phyloP scores from a whole-genome alignment of 768 basidiomycete species.

The Royoungia palumana region DNA sequence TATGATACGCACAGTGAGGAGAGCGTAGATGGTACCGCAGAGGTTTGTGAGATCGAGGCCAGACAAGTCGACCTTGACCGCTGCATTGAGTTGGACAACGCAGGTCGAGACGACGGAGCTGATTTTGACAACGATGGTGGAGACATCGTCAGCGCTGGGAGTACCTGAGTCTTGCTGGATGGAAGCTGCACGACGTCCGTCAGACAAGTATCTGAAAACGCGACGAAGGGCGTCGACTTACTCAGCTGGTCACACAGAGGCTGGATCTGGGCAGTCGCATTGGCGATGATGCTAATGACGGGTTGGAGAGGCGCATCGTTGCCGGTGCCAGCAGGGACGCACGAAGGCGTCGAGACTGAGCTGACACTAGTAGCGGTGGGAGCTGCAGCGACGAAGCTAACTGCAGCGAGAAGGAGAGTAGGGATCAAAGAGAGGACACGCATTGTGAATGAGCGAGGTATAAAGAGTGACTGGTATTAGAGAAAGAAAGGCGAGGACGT shows the following conservation, averaged over 20 bases:
- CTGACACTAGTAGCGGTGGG: background rate
- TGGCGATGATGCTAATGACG: background rate
- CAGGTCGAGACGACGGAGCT: background rate
- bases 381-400: constrained; percentile 17
- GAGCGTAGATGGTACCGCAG: background rate
- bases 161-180: background rate
- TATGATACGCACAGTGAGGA: constrained; percentile 3
- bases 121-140: constrained; percentile 2
- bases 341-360: background rate
- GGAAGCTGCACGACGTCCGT: background rate
- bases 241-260: background rate
- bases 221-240: background rate
- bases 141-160: background rate
- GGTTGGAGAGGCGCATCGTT: background rate
- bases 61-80: background rate
- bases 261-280: background rate
- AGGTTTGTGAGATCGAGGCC: background rate
- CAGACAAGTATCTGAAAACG: rapidly evolving
- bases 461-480: constrained; percentile 11
- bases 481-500: background rate
- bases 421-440: constrained; percentile 26
- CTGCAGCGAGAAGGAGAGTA: constrained; percentile 14
- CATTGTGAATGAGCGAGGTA: constrained; percentile 17
- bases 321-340: background rate
- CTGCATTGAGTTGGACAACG: background rate